phyloP scores from a whole-genome alignment of 1,139 yeast genomes.

The Meyerozyma carpophila region DNA sequence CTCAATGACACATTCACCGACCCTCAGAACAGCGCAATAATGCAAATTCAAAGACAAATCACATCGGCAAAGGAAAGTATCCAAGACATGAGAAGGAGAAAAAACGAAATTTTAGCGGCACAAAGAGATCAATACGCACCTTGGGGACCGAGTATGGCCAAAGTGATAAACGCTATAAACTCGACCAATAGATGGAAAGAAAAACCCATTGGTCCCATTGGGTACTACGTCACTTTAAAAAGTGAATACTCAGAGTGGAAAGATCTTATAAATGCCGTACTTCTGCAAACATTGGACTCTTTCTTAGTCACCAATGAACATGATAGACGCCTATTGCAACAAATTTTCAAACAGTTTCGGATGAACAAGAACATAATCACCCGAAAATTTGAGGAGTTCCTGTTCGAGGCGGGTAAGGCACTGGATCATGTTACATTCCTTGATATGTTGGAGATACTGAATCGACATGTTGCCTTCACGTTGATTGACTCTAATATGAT shows the following conservation, averaged over 20 bases:
- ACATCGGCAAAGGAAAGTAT: constrained; percentile 8
- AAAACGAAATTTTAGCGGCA: constrained; percentile 14
- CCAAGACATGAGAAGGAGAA: constrained; percentile 10
- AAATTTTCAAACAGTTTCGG: constrained; percentile 30
- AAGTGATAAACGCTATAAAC: constrained; percentile 39
- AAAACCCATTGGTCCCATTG: constrained; percentile 82
- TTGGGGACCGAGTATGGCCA: constrained; percentile 43
- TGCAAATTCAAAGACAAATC: constrained; percentile 1
- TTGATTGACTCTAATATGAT: constrained; percentile 61
- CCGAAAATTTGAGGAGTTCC: constrained; percentile 53
- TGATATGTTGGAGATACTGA: constrained; percentile 54
- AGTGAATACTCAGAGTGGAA: constrained; percentile 55
- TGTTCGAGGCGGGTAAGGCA: constrained; percentile 34
- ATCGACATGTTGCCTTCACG: constrained; percentile 52
- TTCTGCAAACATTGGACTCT: constrained; percentile 46
- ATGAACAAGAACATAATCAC: constrained; percentile 40
- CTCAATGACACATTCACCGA: constrained; percentile 7
- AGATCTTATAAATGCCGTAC: constrained; percentile 50
- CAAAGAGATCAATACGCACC: constrained; percentile 32
- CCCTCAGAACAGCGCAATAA: constrained; percentile 2
- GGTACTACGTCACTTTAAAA: constrained; percentile 55
- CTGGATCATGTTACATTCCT: constrained; percentile 41
- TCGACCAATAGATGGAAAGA: constrained; percentile 30
- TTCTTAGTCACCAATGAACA: constrained; percentile 62
- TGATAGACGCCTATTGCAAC: constrained; percentile 51